Base-by-base conservation (phyloP, 2,329 filamentous ascomycete genomes). In the Cercospora zeina region DNA sequence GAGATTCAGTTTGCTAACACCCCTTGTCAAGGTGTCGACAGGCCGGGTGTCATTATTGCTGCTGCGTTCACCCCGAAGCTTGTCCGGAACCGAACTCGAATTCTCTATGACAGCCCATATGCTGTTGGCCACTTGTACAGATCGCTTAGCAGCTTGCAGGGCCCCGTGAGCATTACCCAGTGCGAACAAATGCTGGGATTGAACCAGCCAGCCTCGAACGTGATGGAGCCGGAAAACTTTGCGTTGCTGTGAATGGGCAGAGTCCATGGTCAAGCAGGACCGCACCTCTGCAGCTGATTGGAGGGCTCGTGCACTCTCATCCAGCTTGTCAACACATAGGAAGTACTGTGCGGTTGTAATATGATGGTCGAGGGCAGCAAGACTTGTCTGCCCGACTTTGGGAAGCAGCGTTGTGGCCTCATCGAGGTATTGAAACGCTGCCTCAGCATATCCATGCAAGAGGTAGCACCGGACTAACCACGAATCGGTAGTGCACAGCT, bases 381-480 rank as follows among this genome's bases (percentile, higher is more conserved):
- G 75, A 9, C 76, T 74, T 2, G 80, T 78, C 1, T 80, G 67
- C 1, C 73, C 72, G 42, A 75, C 74, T 8, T 73, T 74, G 10
- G 72, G 70, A 5, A 82, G 67, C 55, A 83, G 80, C 19, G 78
- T 75, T 65, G 87, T 82, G 2, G 86, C 85, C 59, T 83, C 81
- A 0, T 82, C 80, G 14, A 97, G 80, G 2, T 82, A 74, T 4
- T 81, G 71, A 6, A 80, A 80, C 50, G 86, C 85, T 69, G 83
- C 84, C 47, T 82, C 82, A 54, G 82, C 82, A 67, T 87, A 85
- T 30, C 86, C 87, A 63, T 88, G 78, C 4, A 80, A 78, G 47
- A 85, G 77, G 69, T 86, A 85, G 65, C 86, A 83, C 7, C 81
- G 68, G 1, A 81, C 82, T 6, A 87, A 74, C 16, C 58, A 58